phyloP scores from a whole-genome alignment of 73 alveolate genomes.

The Tetrahymena elliotti region DNA sequence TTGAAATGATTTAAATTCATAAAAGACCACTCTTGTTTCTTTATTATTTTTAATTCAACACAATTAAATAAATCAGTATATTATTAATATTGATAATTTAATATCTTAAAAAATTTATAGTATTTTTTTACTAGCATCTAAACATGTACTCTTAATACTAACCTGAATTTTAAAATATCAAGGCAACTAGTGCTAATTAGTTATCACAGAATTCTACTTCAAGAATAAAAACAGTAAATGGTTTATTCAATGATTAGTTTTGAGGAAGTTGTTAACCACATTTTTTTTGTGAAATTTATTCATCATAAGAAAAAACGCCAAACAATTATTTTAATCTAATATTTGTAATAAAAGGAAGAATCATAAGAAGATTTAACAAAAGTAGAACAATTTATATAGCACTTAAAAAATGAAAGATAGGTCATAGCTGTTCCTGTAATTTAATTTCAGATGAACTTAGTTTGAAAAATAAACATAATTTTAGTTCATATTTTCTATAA shows the following conservation, averaged over 20 bases:
- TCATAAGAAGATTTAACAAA: neutral
- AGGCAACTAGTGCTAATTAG: neutral
- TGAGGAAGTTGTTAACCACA: too few species aligned
- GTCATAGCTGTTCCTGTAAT: neutral
- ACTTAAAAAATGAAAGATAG: neutral
- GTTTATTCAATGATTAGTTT: too few species aligned
- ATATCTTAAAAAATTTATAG: neutral
- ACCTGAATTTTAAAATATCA: neutral
- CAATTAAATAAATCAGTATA: neutral
- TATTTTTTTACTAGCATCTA: neutral
- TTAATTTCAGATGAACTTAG: neutral
- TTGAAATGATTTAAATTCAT: neutral
- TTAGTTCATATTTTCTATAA: too few species aligned
- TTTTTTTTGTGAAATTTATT: neutral
- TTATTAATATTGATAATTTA: too few species aligned
- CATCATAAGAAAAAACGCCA: neutral
- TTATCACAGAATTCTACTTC: neutral
- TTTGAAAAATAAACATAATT: too few species aligned
- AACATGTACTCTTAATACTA: neutral
- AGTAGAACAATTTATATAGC: neutral
- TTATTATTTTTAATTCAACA: neutral
- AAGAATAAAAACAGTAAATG: neutral
- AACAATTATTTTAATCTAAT: neutral
- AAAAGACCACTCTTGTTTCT: neutral
- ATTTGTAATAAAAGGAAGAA: neutral